phyloP scores from a whole-genome alignment of 2,329 filamentous ascomycete genomes.

The Thermoascus crustaceus region DNA sequence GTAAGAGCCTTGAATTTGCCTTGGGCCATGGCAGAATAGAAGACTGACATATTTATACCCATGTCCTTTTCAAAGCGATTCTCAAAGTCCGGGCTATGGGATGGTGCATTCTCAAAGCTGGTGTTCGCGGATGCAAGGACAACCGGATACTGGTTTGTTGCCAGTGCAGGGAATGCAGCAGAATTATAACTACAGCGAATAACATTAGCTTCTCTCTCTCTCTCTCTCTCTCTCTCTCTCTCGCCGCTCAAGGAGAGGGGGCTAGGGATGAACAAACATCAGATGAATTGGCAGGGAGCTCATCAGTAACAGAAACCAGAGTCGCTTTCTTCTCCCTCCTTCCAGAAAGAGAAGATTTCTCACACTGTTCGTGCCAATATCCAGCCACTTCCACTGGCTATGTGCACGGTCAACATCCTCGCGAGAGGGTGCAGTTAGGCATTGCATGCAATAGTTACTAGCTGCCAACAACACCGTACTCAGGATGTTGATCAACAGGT shows the following conservation, averaged over 20 bases:
- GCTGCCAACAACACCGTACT: slow-evolving; percentile 13
- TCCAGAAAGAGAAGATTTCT: slow-evolving; percentile 6
- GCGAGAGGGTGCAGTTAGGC: slow-evolving; percentile 16
- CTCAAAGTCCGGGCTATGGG: not conserved
- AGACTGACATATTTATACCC: not conserved
- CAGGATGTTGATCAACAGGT: slow-evolving; percentile 7
- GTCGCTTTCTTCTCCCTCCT: not conserved
- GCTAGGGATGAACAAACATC: not conserved
- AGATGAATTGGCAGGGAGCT: not conserved
- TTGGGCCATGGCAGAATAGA: not conserved
- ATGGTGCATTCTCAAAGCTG: not conserved
- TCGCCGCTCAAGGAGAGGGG: too few relatives aligned
- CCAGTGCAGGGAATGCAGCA: not conserved
- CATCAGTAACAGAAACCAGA: slow-evolving; percentile 2
- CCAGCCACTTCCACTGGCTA: slow-evolving; percentile 2
- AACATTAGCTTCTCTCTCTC: too few relatives aligned
- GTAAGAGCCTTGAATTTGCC: not conserved
- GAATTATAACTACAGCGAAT: slow-evolving; percentile 2
- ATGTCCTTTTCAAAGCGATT: not conserved
- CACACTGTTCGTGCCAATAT: slow-evolving; percentile 7
- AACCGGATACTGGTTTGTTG: not conserved
- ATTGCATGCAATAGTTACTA: slow-evolving; percentile 21
- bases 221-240: too few relatives aligned
- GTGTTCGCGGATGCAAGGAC: not conserved
- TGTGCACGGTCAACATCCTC: slow-evolving; percentile 16